Base-by-base conservation (phyloP, 148 eudicot species). In the Chenopodium album region DNA sequence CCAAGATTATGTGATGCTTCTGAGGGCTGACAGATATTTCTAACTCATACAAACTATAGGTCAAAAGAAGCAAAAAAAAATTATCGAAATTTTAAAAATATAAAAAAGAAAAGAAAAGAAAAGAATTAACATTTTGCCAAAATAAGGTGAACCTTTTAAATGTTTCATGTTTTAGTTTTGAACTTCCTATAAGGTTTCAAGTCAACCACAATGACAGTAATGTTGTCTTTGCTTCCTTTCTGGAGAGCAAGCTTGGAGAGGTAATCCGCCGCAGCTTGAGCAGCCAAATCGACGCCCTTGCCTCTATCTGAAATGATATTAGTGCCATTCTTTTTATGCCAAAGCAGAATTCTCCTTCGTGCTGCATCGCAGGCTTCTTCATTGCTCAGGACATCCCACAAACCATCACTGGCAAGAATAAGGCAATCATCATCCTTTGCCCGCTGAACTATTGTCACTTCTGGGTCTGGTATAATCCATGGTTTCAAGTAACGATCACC, bases 401-500 rank as follows among this genome's bases (percentile, higher is more conserved):
- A 81, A 12, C 92, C 92, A n/a, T 90, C 91, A 11, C 90, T 87
- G 10, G 91, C 92, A 1, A 90, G 85, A 50, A 90, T 89, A 12
- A 90, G 86, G 82, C 91, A 90, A 16, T 89, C 90, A 14, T 90
- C 92, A 28, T 88, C 91, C 79, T 85, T 87, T 17, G 81, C 84
- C 76, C 91, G 75, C 20, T 87, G 86, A 54, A 88, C 81, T 17
- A 85, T 63, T 28, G 79, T 88, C 79, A 87, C 86, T 78, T 88
- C 91, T 70, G 92, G 92, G 74, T 90, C 92, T 22, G 92, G 87
- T 78, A 89, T 87, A 34, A 89, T 89, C 83, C 85, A 90, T 0
- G 92, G 92, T 74, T 90, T 88, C 81, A 90, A 72, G 77, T 90
- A 87, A 6, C 90, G 79, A 68, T 90, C 92, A 76, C 92, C 92